Base-by-base conservation (phyloP, 75 land plant genomes). In the Picea sitchensis region DNA sequence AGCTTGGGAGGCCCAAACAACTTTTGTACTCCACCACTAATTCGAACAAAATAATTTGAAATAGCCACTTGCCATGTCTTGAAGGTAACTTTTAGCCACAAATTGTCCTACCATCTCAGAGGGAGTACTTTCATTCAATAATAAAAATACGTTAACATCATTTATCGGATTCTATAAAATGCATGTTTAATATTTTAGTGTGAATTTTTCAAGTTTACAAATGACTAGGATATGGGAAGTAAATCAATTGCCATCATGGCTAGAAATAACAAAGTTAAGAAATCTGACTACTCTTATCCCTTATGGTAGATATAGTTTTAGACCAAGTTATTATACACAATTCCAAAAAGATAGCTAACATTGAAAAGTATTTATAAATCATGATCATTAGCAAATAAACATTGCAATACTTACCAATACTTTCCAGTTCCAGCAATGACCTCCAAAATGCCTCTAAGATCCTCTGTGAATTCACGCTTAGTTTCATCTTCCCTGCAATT, bases 361-460 rank as follows among this genome's bases (percentile, higher is more conserved):
- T 20, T 17, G 18, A 69, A 2, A 69, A 15, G 18, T 69, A 18
- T 14, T 11, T 65, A 11, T 65, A 15, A 14, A 67, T 23, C 21
- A 2, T 65, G 15, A 32, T 15, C n/a, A 20, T 32, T 34, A 0
- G n/a, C 77, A 76, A 76, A 11, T 38, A 59, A 65, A 64, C 21
- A 23, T 31, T 17, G 41, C 18, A 20, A 21, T 21, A 59, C 84
- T 14, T 81, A 89, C 91, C 91, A 90, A 73, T 82, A 90, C 59
- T 82, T 85, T 59, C 91, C 91, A 34, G 91, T 87, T 26, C 83
- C 59, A 47, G 91, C 89, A 76, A 83, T 83, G 36, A 90, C 87
- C 82, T 90, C 91, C 79, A 90, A 18, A 32, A 90, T 85, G 47
- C 76, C 34, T 77, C 79, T 84, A 44, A 84, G 61, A 79, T 87